A percentile compares a stretch with the other conserved stretches of the same genome.
These are phyloP conservation scores for Coniochaeta ligniaria DNA, from an alignment of 2,329 filamentous ascomycete species.

Conservation along the genomic window DNA sequence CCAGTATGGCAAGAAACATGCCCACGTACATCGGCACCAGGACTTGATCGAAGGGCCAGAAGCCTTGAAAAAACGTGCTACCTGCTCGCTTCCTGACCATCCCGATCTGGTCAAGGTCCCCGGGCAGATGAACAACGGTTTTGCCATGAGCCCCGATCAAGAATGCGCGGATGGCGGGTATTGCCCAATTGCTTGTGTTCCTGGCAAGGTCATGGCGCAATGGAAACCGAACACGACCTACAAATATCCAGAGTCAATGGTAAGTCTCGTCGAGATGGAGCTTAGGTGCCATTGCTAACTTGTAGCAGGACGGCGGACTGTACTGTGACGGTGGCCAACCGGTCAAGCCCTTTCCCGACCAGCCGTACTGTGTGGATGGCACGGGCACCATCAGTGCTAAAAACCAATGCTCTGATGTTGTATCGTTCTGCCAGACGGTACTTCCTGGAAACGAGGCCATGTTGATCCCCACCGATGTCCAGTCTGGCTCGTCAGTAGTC, in stretches of 20 bases:
- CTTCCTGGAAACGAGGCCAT: slow-evolving; percentile 75
- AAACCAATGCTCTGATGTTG: slow-evolving; percentile 55
- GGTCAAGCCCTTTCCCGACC: slow-evolving; percentile 60
- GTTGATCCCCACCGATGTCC: slow-evolving; percentile 70
- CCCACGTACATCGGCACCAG: slow-evolving; percentile 10
- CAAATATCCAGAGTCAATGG: slow-evolving; percentile 64
- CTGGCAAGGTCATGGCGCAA: slow-evolving; percentile 70
- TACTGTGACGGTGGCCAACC: slow-evolving; percentile 64
- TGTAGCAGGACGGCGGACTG: slow-evolving; percentile 60
- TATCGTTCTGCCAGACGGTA: slow-evolving; percentile 75
- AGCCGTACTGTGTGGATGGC: slow-evolving; percentile 64
- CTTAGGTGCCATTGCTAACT: neutral
- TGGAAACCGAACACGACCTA: slow-evolving; percentile 70
- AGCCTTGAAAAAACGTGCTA: slow-evolving; percentile 43
- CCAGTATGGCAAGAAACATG: slow-evolving; percentile 18
- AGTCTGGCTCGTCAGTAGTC: slow-evolving; percentile 32
- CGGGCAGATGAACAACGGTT: slow-evolving; percentile 62
- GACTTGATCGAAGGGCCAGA: slow-evolving; percentile 12
- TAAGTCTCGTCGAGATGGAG: slow-evolving; percentile 27
- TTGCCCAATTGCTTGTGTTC: slow-evolving; percentile 70
- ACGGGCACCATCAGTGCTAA: slow-evolving; percentile 57
- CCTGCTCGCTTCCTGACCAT: slow-evolving; percentile 60
- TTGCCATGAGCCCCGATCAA: slow-evolving; percentile 73
- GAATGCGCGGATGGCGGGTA: slow-evolving; percentile 59
- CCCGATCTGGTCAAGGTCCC: slow-evolving; percentile 62